These are phyloP conservation scores for Sporothrix euskadiensis DNA, from an alignment of 2,329 filamentous ascomycete species.

Conservation along the genomic window DNA sequence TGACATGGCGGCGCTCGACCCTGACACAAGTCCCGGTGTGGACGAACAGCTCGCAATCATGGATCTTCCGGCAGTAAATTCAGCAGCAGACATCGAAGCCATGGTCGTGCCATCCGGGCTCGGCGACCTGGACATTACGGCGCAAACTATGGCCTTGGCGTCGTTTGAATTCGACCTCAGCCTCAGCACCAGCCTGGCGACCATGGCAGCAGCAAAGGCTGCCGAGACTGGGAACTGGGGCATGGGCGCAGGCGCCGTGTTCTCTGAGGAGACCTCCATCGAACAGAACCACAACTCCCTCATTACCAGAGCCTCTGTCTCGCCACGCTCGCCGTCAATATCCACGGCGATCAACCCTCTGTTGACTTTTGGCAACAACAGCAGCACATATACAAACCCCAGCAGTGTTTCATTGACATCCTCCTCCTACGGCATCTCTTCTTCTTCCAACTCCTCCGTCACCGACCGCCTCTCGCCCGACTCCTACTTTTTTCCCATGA, in stretches of 20 bases:
- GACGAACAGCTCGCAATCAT: neutral
- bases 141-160: neutral
- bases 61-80: neutral
- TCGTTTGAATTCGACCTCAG: slow-evolving; percentile 17
- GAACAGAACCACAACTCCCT: neutral
- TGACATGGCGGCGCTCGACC: neutral
- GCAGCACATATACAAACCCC: neutral
- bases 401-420: neutral
- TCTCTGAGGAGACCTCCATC: neutral
- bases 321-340: neutral
- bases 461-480: slow-evolving; percentile 41
- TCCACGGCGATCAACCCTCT: neutral
- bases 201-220: slow-evolving; percentile 8
- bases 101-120: neutral
- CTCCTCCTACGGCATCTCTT: neutral
- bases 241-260: neutral
- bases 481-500: slow-evolving; percentile 51
- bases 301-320: neutral
- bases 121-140: neutral
- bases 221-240: slow-evolving; percentile 5
- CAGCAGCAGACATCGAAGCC: neutral
- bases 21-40: neutral
- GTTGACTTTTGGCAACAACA: neutral
- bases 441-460: neutral
- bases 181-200: slow-evolving; percentile 14